Base-by-base conservation (phyloP, 106 monocot genomes). In the Dactylorhiza incarnata region DNA sequence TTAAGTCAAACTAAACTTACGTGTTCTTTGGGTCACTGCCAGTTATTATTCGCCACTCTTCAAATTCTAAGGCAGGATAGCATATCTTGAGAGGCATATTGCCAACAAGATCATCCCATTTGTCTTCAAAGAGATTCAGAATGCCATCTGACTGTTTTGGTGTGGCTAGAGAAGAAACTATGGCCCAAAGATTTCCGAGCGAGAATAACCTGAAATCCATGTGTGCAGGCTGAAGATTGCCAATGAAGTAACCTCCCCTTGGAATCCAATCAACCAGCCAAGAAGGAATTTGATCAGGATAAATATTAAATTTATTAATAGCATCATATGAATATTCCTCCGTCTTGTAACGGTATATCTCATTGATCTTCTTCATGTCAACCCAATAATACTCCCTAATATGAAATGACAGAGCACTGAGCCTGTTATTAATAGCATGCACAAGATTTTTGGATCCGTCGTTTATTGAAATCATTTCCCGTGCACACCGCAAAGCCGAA, bases 191-290 rank as follows among this genome's bases (percentile, higher is more conserved):
- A 84, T 97, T 97, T 9, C 91, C 96, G 54, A 97, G 89, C 8
- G 96, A 87, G 66, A 97, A 97, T 79, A 97, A 93, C 76, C 93
- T 91, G 61, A 97, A 97, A 77, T 97, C 96, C 96, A 97, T 97
- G 76, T 97, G 93, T 75, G 89, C 91, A 11, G 96, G 96, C 73
- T 97, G 93, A 5, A 97, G 83, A 81, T 97, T 97, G 43, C 96
- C 96, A 76, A 97, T 91, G 48, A 97, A 81, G 67, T 97, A 93
- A 19, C 96, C 96, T 43, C 89, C 93, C 79, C 81, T 91, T 45
- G 93, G 93, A 47, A 97, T 87, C 96, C 96, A 97, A 37, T 97
- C 93, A 11, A 81, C 89, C 48, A 97, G 82, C 96, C 96, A 97
- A 48, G 89, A 79, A 78, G 96, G 89, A 71, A 97, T 93, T 78